Evolutionary conservation across 192 early-diverging fungal genomes (phyloP).

Genomic region (Linderina pennispora): DNA sequence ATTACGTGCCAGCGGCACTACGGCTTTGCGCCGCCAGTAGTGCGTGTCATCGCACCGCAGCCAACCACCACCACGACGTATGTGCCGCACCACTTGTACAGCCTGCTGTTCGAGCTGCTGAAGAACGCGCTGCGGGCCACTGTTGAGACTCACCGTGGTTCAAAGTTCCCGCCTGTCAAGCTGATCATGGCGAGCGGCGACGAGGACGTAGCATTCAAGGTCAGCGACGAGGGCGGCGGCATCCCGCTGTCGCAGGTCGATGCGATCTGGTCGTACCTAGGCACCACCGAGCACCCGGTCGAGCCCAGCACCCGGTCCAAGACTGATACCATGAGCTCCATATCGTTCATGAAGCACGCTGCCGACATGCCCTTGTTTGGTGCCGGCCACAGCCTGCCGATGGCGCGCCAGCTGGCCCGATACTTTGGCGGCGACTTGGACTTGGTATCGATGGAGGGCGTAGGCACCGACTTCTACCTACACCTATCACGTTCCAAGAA

Average conservation of each 20-base stretch:
- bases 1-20: slow-evolving; percentile 43
- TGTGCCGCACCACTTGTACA: slow-evolving; percentile 52
- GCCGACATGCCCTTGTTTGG: slow-evolving; percentile 35
- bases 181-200: slow-evolving; percentile 52
- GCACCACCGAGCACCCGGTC: slow-evolving; percentile 16
- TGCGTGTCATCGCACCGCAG: slow-evolving; percentile 43
- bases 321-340: slow-evolving; percentile 16
- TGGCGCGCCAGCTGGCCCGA: slow-evolving; percentile 51
- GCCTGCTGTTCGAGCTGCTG: slow-evolving; percentile 55
- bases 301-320: slow-evolving; percentile 5
- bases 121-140: slow-evolving; percentile 54
- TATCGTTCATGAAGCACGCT: slow-evolving; percentile 28
- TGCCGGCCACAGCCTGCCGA: slow-evolving; percentile 40
- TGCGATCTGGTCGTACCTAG: slow-evolving; percentile 52
- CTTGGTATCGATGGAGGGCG: slow-evolving; percentile 61
- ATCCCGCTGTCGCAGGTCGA: slow-evolving; percentile 52
- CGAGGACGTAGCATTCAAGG: slow-evolving; percentile 59
- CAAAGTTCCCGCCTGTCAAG: slow-evolving; percentile 45
- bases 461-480: slow-evolving; percentile 57
- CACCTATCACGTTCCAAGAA: slow-evolving; percentile 42
- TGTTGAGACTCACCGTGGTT: slow-evolving; percentile 35
- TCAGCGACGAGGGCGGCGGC: slow-evolving; percentile 61
- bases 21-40: slow-evolving; percentile 39
- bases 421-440: slow-evolving; percentile 64
- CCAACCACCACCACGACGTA: slow-evolving; percentile 50